Evolutionary conservation across 2,329 filamentous ascomycete species (phyloP).

Genomic region (Aspergillus intermedius): DNA sequence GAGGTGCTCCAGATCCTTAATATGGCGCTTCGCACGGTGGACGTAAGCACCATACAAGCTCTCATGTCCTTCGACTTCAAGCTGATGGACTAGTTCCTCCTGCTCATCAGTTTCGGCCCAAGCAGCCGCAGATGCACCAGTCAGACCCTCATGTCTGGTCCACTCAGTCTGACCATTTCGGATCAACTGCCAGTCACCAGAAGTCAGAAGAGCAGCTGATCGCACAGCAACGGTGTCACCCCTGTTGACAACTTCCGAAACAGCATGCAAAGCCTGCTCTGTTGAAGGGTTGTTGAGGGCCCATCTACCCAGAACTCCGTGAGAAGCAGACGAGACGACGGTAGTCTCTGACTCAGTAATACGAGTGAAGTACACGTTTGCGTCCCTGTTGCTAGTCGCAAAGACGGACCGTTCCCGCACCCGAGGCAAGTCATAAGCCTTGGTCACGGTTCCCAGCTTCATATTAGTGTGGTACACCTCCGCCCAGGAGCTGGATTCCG

Average conservation of each 20-base stretch:
- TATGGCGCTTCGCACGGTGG: constrained; percentile 76
- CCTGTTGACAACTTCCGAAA: constrained; percentile 76
- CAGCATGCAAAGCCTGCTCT: constrained; percentile 56
- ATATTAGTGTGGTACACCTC: constrained; percentile 80
- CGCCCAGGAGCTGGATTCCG: constrained; percentile 65
- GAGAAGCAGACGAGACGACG: constrained; percentile 68
- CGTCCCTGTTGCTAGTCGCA: constrained; percentile 67
- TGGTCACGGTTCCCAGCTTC: constrained; percentile 61
- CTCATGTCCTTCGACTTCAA: constrained; percentile 80
- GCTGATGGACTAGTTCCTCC: constrained; percentile 68
- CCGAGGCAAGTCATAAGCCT: constrained; percentile 72
- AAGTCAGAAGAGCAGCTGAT: constrained; percentile 59
- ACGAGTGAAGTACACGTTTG: constrained; percentile 84
- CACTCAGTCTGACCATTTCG: constrained; percentile 76
- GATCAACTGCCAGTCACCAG: constrained; percentile 73
- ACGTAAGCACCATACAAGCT: constrained; percentile 76
- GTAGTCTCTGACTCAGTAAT: constrained; percentile 67
- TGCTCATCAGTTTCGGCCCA: constrained; percentile 72
- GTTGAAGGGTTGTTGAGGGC: constrained; percentile 45
- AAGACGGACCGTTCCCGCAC: constrained; percentile 66
- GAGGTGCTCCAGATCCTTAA: constrained; percentile 65
- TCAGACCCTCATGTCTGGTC: constrained; percentile 74
- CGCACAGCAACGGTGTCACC: constrained; percentile 68
- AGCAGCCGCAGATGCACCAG: constrained; percentile 69
- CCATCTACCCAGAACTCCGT: constrained; percentile 72